A percentile compares a stretch with the other conserved stretches of the same genome.
These are phyloP conservation scores for Deakozyma indianensis DNA, from an alignment of 805 yeast genomes.

Conservation along the genomic window DNA sequence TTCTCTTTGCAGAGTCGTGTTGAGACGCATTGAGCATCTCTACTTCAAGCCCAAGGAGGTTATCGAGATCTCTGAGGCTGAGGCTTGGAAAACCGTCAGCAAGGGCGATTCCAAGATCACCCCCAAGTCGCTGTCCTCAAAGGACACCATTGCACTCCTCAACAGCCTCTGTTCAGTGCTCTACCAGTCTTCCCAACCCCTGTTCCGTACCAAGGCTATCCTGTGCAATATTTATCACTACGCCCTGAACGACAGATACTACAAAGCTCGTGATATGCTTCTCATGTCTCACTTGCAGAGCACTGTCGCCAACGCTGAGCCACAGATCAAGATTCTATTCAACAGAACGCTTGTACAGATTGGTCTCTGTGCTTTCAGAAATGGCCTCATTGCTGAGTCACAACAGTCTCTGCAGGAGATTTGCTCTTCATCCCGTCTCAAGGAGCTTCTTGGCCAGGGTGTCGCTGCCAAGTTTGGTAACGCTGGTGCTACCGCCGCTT, in stretches of 20 bases:
- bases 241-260: constrained; percentile 76
- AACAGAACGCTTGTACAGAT: constrained; percentile 92
- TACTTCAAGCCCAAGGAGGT: constrained; percentile 81
- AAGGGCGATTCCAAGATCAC: constrained; percentile 21
- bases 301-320: constrained; percentile 71
- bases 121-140: constrained; percentile 21
- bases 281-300: constrained; percentile 75
- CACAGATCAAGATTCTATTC: constrained; percentile 77
- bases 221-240: constrained; percentile 78
- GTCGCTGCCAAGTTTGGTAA: constrained; percentile 20
- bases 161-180: constrained; percentile 52
- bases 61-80: constrained; percentile 50
- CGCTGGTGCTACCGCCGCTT: constrained; percentile 16
- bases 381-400: constrained; percentile 72
- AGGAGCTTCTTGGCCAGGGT: constrained; percentile 91
- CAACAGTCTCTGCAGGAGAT: constrained; percentile 81
- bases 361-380: constrained; percentile 89
- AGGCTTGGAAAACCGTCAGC: constrained; percentile 52
- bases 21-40: constrained; percentile 80
- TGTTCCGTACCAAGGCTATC: constrained; percentile 70
- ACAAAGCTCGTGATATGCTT: constrained; percentile 77
- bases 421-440: constrained; percentile 70
- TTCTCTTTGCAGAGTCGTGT: constrained; percentile 46
- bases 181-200: constrained; percentile 49
- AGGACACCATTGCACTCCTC: constrained; percentile 41